Evolutionary conservation across 306 rosid genomes (phyloP), one percentile per base, ranked within the genome.

Genomic region (Fragaria ananassa): DNA sequence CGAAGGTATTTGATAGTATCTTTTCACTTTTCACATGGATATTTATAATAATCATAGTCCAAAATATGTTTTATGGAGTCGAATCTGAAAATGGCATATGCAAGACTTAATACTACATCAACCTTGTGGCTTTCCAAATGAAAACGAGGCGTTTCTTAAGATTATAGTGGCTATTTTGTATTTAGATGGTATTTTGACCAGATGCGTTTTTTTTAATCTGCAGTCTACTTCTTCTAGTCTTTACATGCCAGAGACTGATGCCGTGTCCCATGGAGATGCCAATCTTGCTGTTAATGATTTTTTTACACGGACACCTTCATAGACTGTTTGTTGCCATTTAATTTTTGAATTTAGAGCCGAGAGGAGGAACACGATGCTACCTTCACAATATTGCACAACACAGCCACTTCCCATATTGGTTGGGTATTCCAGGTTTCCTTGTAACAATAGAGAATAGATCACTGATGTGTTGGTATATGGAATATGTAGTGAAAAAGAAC

Each of bases 201-300:
- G n/a, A 14, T 49, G 39, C 31, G 44, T 39, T 17, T 74, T 64
- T 37, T 44, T 76, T 29, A 44, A 76, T 76, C 31, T 86, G 87
- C 97, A 96, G 99, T 86, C 87, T 74, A 88, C 98, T 23, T 78
- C 87, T 69, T 79, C 97, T 23, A 85, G 77, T 79, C 89, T 96
- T 15, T 89, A 51, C 72, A 85, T 96, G 88, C 99, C 99, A 3
- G 98, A 96, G 83, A 93, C 96, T 0, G 99, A 92, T 68, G 99
- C 93, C 1, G 99, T 92, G 81, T 76, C 97, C 53, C 99, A 96
- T 56, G 99, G 99, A 68, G 99, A 96, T 49, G 87, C 96, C 69
- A 89, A 83, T 82, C 98, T 96, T 11, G 99, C 91, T 10, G 97
- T 96, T 65, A 88, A 96, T 61, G 99, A 96, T 72, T 96, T 96